A percentile compares a stretch with the other conserved stretches of the same genome.
These are phyloP conservation scores for Juncus inflexus DNA, from an alignment of 176 grass and related monocot genomes.

Conservation along the genomic window DNA sequence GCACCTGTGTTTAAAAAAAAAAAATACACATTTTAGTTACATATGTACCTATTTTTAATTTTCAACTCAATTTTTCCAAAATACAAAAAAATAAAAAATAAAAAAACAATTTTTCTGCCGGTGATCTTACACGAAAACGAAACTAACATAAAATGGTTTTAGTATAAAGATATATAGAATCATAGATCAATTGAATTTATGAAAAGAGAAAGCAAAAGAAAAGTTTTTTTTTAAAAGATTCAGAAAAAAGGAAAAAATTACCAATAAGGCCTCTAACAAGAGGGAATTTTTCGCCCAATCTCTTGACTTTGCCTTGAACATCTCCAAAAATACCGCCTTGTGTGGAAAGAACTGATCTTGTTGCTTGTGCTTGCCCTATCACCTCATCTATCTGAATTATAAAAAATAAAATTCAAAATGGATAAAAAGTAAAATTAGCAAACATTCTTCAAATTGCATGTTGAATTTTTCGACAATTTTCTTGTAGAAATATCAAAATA, in stretches of 20 bases:
- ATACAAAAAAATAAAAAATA: too few species aligned
- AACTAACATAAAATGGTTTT: too few species aligned
- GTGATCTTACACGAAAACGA: too few species aligned
- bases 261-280: conserved; percentile 76
- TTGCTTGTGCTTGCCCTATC: conserved; percentile 81
- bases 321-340: conserved; percentile 69
- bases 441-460: background rate
- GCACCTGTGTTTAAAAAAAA: conserved; percentile 44
- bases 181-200: background rate
- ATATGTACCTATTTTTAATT: too few species aligned
- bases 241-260: conserved; percentile 33
- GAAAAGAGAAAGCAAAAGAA: background rate
- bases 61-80: too few species aligned
- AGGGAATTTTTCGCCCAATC: conserved; percentile 92
- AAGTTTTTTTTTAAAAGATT: background rate
- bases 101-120: too few species aligned
- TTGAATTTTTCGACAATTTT: background rate
- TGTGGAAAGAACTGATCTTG: conserved; percentile 53
- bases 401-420: conserved; percentile 4
- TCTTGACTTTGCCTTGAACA: conserved; percentile 94
- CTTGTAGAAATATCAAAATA: background rate
- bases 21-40: too few species aligned
- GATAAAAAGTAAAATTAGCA: background rate
- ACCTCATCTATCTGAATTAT: conserved; percentile 83
- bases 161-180: background rate